A percentile compares a stretch with the other conserved stretches of the same genome.
phyloP scores from a whole-genome alignment of 1,284 basidiomycete species.

The Mycocalia duriaeana region DNA sequence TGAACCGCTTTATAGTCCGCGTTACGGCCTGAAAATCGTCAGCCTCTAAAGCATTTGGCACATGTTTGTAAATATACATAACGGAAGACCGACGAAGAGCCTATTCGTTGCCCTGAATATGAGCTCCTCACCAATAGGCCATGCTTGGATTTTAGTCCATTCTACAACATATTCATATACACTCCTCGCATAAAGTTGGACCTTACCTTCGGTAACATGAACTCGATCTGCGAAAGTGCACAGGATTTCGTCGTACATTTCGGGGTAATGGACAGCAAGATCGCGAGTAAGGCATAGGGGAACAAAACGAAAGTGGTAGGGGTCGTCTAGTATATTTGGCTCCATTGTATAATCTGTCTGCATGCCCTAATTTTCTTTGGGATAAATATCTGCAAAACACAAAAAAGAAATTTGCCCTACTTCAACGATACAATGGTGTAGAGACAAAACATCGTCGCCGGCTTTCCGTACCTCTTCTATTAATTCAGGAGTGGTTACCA shows the following conservation, averaged over 20 bases:
- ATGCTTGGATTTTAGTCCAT: conserved; percentile 31
- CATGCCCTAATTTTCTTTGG: not conserved
- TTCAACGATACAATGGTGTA: no score
- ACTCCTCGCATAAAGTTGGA: not conserved
- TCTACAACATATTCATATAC: conserved; percentile 21
- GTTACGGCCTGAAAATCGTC: conserved; percentile 23
- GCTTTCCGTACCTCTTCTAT: conserved; percentile 38
- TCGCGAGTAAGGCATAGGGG: conserved; percentile 9
- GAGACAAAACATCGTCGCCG: conserved; percentile 33
- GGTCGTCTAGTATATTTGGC: conserved; percentile 1
- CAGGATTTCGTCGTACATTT: conserved; percentile 12
- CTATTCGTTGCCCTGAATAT: conserved; percentile 34
- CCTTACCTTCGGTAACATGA: conserved; percentile 7
- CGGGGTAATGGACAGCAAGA: conserved; percentile 4
- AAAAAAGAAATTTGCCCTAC: conserved; percentile 29
- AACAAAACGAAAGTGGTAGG: conserved; percentile 8
- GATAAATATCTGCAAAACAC: not conserved
- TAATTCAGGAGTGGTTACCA: conserved; percentile 28
- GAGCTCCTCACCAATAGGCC: conserved; percentile 31
- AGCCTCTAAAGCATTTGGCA: not conserved
- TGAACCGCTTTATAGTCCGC: conserved; percentile 33
- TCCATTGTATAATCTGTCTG: conserved; percentile 9
- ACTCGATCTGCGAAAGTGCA: conserved; percentile 9
- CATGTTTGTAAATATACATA: conserved; percentile 23
- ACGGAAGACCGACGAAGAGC: conserved; percentile 31